Conservation (phyloP, 164 flowering plant genomes). For the Piper longum region DNA sequence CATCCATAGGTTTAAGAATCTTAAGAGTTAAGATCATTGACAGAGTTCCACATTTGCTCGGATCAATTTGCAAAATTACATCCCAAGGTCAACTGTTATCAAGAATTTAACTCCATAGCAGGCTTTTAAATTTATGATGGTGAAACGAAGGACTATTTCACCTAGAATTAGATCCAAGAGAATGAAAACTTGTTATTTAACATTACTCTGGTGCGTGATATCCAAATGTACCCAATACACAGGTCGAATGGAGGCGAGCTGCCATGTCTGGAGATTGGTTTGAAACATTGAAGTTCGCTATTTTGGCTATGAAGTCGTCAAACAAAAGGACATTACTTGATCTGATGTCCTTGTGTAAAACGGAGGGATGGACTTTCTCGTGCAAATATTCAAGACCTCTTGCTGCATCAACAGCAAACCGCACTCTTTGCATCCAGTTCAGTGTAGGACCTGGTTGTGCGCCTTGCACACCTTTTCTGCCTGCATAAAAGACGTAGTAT, state of each 20-base stretch:
- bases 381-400: slow-evolving; percentile 84
- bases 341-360: slow-evolving; percentile 73
- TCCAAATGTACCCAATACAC: slow-evolving; percentile 91
- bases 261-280: slow-evolving; percentile 91
- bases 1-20: no score
- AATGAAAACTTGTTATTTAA: background rate
- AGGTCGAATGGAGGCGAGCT: slow-evolving; percentile 87
- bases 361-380: slow-evolving; percentile 63
- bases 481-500: slow-evolving; percentile 14
- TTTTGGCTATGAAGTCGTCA: slow-evolving; percentile 77
- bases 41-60: no score
- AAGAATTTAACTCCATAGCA: no score
- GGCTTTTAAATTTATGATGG: no score
- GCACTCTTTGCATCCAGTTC: slow-evolving; percentile 70
- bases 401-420: slow-evolving; percentile 83
- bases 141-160: background rate
- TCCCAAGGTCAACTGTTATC: no score
- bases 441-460: slow-evolving; percentile 83
- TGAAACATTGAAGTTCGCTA: slow-evolving; percentile 78
- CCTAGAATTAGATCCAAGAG: background rate
- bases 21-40: no score
- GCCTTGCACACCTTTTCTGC: slow-evolving; percentile 85
- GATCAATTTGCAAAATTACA: no score
- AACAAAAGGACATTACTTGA: slow-evolving; percentile 80
- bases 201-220: slow-evolving; percentile 91